Evolutionary conservation across 164 flowering plant genomes (phyloP).

Genomic region (Malania oleifera): DNA sequence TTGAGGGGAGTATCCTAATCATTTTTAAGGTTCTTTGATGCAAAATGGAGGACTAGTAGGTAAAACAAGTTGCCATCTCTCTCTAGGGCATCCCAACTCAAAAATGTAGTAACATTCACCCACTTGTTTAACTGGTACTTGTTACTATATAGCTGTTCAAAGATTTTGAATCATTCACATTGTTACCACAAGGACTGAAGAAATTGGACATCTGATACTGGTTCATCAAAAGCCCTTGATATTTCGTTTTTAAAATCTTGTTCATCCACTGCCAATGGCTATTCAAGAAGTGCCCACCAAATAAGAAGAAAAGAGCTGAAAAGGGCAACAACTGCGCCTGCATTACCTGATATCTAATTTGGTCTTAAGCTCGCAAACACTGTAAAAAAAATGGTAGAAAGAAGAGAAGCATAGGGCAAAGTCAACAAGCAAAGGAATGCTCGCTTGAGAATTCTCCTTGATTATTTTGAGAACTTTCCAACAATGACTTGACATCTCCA

Average conservation of each 20-base stretch:
- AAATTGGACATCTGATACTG: slow-evolving; percentile 28
- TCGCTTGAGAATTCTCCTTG: slow-evolving; percentile 45
- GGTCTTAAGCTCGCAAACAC: slow-evolving; percentile 73
- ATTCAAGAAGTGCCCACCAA: slow-evolving; percentile 67
- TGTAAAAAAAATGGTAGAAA: slow-evolving; percentile 70
- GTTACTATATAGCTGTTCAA: slow-evolving; percentile 28
- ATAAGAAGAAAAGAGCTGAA: slow-evolving; percentile 72
- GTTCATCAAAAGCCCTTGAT: slow-evolving; percentile 69
- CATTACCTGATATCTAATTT: slow-evolving; percentile 63
- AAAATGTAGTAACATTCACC: slow-evolving; percentile 38
- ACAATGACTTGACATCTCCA: no score
- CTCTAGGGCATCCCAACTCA: slow-evolving; percentile 64
- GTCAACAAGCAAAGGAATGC: slow-evolving; percentile 46
- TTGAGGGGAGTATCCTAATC: background rate
- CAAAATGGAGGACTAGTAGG: slow-evolving; percentile 50
- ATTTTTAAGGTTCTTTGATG: slow-evolving; percentile 52
- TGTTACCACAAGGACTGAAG: slow-evolving; percentile 19
- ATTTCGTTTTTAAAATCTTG: slow-evolving; percentile 59
- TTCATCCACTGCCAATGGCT: slow-evolving; percentile 71
- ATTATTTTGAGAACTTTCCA: no score
- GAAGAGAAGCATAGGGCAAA: slow-evolving; percentile 52
- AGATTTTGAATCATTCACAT: slow-evolving; percentile 28
- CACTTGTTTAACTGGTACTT: slow-evolving; percentile 32
- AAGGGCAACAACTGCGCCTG: slow-evolving; percentile 75
- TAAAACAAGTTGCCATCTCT: slow-evolving; percentile 69